Conservation (phyloP, 768 basidiomycete genomes). For the Hemileccinum rubropunctum region DNA sequence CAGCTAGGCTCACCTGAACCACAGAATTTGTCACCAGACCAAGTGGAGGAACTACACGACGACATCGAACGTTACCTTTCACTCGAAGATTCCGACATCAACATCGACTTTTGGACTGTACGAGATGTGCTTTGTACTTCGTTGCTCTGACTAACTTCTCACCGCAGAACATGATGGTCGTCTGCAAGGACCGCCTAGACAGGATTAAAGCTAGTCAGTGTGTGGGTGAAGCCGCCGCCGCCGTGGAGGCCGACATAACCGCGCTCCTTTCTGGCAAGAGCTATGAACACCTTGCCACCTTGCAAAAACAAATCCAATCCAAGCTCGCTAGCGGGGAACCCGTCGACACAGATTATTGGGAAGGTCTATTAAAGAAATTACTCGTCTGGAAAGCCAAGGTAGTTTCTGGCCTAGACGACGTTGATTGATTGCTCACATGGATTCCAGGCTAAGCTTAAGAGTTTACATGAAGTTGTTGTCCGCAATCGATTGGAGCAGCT, state of each 20-base stretch:
- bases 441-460: constrained; percentile 81
- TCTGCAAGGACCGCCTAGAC: constrained; percentile 89
- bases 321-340: constrained; percentile 93
- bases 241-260: constrained; percentile 83
- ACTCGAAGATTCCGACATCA: constrained; percentile 78
- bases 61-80: constrained; percentile 92
- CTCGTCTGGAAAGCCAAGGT: constrained; percentile 98
- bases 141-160: constrained; percentile 4
- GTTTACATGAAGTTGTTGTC: constrained; percentile 93
- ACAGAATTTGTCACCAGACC: constrained; percentile 80
- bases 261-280: constrained; percentile 80
- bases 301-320: constrained; percentile 84
- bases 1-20: constrained; percentile 9
- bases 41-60: constrained; percentile 90
- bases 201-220: constrained; percentile 59
- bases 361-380: constrained; percentile 83
- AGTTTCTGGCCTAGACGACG: constrained; percentile 4
- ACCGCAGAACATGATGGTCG: constrained; percentile 90
- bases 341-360: constrained; percentile 98
- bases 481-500: constrained; percentile 95
- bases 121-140: constrained; percentile 16
- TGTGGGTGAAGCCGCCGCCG: constrained; percentile 68
- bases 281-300: constrained; percentile 74
- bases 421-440: constrained; percentile 3
- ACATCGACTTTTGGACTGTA: constrained; percentile 98